Conservation (phyloP, 1,284 basidiomycete species). For the Boletus smithii region DNA sequence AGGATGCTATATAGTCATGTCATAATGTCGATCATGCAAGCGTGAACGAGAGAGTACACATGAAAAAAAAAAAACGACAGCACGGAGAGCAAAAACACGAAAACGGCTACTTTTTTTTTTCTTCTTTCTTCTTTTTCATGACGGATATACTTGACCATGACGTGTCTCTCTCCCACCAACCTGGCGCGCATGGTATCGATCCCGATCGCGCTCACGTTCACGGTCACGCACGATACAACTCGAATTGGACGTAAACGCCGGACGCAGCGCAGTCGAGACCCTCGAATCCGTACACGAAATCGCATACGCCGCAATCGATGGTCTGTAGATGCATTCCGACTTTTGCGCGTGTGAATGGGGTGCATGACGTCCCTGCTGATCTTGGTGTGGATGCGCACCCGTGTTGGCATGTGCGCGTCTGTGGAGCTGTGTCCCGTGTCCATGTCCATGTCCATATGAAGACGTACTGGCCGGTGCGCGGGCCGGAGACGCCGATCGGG, state of each 20-base stretch:
- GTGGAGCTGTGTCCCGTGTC: constrained; percentile 13
- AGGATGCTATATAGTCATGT: no score
- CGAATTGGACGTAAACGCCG: constrained; percentile 29
- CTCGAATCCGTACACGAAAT: constrained; percentile 33
- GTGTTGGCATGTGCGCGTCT: no score
- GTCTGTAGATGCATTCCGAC: constrained; percentile 29
- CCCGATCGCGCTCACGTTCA: constrained; percentile 18
- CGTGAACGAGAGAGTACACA: no score
- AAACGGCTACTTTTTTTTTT: no score
- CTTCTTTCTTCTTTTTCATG: no score
- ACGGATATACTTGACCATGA: constrained; percentile 1
- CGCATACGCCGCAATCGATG: constrained; percentile 32
- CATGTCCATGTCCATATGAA: constrained; percentile 11
- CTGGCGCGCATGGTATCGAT: constrained; percentile 16
- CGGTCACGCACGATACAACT: constrained; percentile 19
- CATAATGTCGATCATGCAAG: no score
- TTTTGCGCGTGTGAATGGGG: no score
- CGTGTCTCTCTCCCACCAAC: constrained; percentile 16
- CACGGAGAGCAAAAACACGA: no score
- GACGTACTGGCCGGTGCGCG: constrained; percentile 10
- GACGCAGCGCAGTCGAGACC: constrained; percentile 33
- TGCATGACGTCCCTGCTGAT: constrained; percentile 24
- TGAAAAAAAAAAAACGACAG: no score
- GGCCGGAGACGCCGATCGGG: constrained; percentile 29
- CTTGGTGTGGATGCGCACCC: constrained; percentile 10